Evolutionary conservation across 805 yeast genomes (phyloP), one percentile per base, ranked within the genome.

Genomic region (Yamadazyma takamatsuzukensis): DNA sequence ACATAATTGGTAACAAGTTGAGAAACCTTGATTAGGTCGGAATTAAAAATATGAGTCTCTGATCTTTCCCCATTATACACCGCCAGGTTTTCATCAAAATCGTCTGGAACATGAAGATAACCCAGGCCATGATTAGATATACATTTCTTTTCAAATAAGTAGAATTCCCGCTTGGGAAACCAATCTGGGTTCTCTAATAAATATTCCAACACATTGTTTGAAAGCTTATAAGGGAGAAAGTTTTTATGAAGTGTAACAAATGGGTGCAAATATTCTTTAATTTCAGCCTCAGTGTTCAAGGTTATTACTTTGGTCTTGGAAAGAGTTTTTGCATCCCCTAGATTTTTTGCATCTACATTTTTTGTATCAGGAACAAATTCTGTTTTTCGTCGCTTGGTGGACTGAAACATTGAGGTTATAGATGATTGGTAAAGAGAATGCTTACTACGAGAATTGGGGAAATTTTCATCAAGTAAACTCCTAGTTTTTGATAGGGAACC

Each of bases 71-170:
- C 83, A 40, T 78, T 68, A 45, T 67, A 69, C 44, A 49, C 60
- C 44, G 52, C 37, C 5, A 42, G 28, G n/a, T 45, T 34, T 3
- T 18, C 40, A 25, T 32, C 15, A 37, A 41, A 14, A 32, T 33
- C 33, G 11, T 30, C 49, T 17, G 40, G 56, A 33, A 39, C 25
- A 32, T 45, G 33, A 26, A 35, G 47, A 14, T 46, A 34, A 13
- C 40, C 52, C 47, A 74, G 58, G 5, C 58, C 51, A 48, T 80
- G 87, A n/a, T 74, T 72, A 2, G 89, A 76, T 5, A 47, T 49
- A 31, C 85, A 82, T 31, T 64, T 53, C 12, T 79, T 73, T 1
- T 81, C 87, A 43, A 81, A 83, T 7, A 84, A 58, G 36, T 73
- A 68, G 48, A 84, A 84, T 41, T 67, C 60, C 15, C 68, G 64